Evolutionary conservation across 306 rosid genomes (phyloP), one percentile per base, ranked within the genome.

Genomic region (Fragaria nilgerrensis): DNA sequence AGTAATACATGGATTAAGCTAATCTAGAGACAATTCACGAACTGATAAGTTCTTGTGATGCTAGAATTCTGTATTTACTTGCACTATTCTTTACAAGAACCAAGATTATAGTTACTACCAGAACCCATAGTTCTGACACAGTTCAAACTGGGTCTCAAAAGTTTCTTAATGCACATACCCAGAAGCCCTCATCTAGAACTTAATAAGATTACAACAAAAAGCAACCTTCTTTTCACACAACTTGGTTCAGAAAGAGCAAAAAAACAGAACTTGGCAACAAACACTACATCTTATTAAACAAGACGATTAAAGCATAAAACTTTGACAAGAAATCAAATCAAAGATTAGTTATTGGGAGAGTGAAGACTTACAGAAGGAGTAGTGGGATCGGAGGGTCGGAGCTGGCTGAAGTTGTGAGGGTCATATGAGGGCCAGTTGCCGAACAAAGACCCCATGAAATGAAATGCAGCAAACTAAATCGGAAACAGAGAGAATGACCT

Each of bases 351-450:
- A 73, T 55, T 29, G 34, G 27, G 39, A 81, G 32, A 71, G 14
- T 39, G 75, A 86, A 14, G 64, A 82, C 97, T 92, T 74, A 94
- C 98, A 73, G 96, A 89, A 80, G 96, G 93, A 58, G 55, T 87
- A 15, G 95, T 88, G 76, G 96, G 92, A 94, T 94, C 97, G 25
- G 93, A 87, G 55, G 96, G 93, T 41, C 96, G 93, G 77, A 92
- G 87, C 82, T 90, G 96, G 85, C 93, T 94, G 90, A 94, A 94
- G 87, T 94, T 94, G 85, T 94, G 92, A 68, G 98, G 96, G 85
- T 94, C 90, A 48, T 83, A 83, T 5, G 98, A 92, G 65, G 97
- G 97, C 93, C 84, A 89, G 90, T 94, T 90, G 22, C 97, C 96
- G 55, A 92, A 89, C 50, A 86, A 27, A 77, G 96, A 92, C 63